These are phyloP conservation scores for Cadophora luteo-olivacea DNA, from an alignment of 2,329 filamentous ascomycete species.

Conservation along the genomic window DNA sequence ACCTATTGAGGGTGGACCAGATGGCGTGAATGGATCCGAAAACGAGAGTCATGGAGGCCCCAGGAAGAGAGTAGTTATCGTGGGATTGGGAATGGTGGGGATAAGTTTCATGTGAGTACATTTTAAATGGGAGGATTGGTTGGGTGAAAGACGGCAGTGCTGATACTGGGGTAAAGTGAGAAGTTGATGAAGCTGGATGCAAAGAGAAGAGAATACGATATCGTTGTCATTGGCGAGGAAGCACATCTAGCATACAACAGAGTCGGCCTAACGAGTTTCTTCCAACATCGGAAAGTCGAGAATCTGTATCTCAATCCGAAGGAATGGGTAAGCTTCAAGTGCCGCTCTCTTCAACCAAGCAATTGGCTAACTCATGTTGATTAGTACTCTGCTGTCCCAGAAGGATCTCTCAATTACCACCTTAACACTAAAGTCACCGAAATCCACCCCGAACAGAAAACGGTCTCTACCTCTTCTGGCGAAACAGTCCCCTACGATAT, in stretches of 20 bases:
- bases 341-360: too few relatives aligned
- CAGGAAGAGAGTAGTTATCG: conserved; percentile 78
- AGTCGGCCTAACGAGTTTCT: conserved; percentile 88
- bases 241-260: conserved; percentile 89
- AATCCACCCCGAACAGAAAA: conserved; percentile 68
- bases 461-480: conserved; percentile 73
- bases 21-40: conserved; percentile 38
- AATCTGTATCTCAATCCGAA: conserved; percentile 86
- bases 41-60: conserved; percentile 33
- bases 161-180: conserved; percentile 62
- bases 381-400: conserved; percentile 47
- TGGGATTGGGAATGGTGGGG: conserved; percentile 91
- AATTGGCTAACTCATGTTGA: neutral
- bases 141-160: neutral
- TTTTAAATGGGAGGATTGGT: neutral
- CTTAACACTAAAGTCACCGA: conserved; percentile 76
- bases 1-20: conserved; percentile 33
- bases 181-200: conserved; percentile 87
- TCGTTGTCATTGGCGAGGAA: conserved; percentile 88
- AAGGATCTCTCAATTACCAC: conserved; percentile 75
- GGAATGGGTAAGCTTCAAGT: conserved; percentile 72
- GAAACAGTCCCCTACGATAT: conserved; percentile 77
- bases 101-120: conserved; percentile 83
- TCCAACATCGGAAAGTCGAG: conserved; percentile 83
- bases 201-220: conserved; percentile 75